These are phyloP conservation scores for Cymbidium sinense DNA, from an alignment of 106 monocot genomes.

Conservation along the genomic window DNA sequence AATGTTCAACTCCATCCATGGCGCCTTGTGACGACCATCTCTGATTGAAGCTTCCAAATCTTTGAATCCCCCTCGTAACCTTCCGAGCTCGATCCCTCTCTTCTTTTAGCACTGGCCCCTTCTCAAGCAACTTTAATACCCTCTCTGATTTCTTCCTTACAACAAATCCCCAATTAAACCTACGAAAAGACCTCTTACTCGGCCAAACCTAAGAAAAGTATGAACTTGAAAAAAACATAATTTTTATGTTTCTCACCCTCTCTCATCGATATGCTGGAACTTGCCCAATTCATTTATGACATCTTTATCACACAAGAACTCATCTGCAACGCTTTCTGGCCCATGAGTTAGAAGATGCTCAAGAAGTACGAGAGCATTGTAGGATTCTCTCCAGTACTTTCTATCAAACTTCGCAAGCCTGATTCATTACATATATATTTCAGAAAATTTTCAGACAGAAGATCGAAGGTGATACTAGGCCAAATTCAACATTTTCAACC, in stretches of 20 bases:
- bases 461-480: not conserved
- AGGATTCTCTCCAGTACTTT: conserved; percentile 67
- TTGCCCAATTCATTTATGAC: conserved; percentile 27
- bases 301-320: conserved; percentile 44
- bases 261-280: conserved; percentile 71
- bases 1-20: not conserved
- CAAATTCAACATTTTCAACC: not conserved
- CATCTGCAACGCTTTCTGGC: conserved; percentile 55
- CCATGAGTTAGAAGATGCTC: conserved; percentile 79
- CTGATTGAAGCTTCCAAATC: conserved; percentile 61
- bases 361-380: conserved; percentile 61
- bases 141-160: conserved; percentile 72
- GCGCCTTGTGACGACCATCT: conserved; percentile 11
- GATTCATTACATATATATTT: not conserved
- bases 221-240: not conserved
- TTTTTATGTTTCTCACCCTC: conserved; percentile 40
- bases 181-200: conserved; percentile 6
- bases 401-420: conserved; percentile 61
- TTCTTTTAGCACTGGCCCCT: conserved; percentile 45
- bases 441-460: not conserved
- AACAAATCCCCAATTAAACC: conserved; percentile 71
- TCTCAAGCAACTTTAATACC: conserved; percentile 71
- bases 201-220: not conserved
- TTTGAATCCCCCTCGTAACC: conserved; percentile 53
- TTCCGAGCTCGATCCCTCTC: conserved; percentile 57